These are phyloP conservation scores for Amauroascus niger DNA, from an alignment of 2,329 filamentous ascomycete species.

Conservation along the genomic window DNA sequence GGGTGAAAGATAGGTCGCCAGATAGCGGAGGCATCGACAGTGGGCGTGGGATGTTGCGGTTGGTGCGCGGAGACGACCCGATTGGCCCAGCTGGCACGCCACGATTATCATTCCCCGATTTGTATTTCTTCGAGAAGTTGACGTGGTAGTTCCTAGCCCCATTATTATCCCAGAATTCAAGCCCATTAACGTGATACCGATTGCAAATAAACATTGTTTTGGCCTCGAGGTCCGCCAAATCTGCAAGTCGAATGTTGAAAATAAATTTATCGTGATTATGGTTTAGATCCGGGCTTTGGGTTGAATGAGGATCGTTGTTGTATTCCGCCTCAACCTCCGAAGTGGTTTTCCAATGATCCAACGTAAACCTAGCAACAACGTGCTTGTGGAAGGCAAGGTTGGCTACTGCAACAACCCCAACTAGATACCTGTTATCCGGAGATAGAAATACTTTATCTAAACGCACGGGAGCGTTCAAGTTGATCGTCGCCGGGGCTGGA, in stretches of 20 bases:
- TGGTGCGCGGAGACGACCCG: constrained; percentile 54
- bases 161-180: constrained; percentile 96
- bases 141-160: constrained; percentile 78
- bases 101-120: constrained; percentile 44
- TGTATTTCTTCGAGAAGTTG: constrained; percentile 74
- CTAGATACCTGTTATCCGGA: constrained; percentile 71
- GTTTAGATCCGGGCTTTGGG: constrained; percentile 41
- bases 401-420: constrained; percentile 73
- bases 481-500: constrained; percentile 53
- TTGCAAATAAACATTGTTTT: constrained; percentile 92
- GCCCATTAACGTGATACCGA: constrained; percentile 71
- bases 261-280: constrained; percentile 78
- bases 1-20: constrained; percentile 61
- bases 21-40: constrained; percentile 46
- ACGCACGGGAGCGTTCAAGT: constrained; percentile 50
- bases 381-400: constrained; percentile 85
- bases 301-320: constrained; percentile 63
- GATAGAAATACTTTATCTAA: constrained; percentile 83
- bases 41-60: constrained; percentile 41
- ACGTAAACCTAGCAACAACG: constrained; percentile 85
- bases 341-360: constrained; percentile 98
- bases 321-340: constrained; percentile 90
- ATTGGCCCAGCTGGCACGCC: constrained; percentile 43
- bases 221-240: constrained; percentile 71
- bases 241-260: constrained; percentile 86